Conservation (phyloP, 805 yeast species). For the Metschnikowia lachancei region DNA sequence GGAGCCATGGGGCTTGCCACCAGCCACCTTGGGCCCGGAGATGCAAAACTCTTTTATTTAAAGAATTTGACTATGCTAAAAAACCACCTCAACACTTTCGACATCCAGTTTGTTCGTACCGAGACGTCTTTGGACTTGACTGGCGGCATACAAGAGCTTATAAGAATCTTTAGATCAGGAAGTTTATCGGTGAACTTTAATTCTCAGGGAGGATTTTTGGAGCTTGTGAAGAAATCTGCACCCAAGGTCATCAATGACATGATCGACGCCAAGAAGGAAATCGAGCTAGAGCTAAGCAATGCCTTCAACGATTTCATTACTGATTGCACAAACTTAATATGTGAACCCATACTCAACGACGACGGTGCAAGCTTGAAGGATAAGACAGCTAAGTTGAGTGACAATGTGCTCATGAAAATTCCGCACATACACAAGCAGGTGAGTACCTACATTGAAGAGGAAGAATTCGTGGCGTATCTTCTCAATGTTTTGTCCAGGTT, state of each 20-base stretch:
- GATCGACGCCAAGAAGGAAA: constrained; percentile 72
- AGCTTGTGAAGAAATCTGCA: constrained; percentile 61
- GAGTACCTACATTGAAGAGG: constrained; percentile 54
- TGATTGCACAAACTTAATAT: constrained; percentile 42
- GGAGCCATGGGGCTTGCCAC: constrained; percentile 48
- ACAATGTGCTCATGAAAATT: constrained; percentile 50
- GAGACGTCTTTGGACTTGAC: constrained; percentile 80
- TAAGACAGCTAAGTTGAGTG: constrained; percentile 43
- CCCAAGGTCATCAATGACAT: constrained; percentile 79
- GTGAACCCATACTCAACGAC: constrained; percentile 38
- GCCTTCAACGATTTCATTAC: constrained; percentile 68
- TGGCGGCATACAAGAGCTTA: constrained; percentile 55
- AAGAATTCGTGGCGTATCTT: constrained; percentile 35
- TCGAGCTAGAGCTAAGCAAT: constrained; percentile 69
- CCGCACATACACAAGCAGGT: constrained; percentile 56
- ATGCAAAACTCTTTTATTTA: constrained; percentile 64
- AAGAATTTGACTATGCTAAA: constrained; percentile 70
- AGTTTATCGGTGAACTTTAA: constrained; percentile 44
- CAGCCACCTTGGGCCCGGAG: constrained; percentile 48
- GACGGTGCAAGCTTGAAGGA: constrained; percentile 22
- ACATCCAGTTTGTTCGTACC: constrained; percentile 69
- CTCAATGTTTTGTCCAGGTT: constrained; percentile 43
- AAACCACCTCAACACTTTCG: constrained; percentile 68
- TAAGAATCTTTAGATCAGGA: constrained; percentile 36
- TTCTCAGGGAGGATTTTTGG: constrained; percentile 38